phyloP scores from a whole-genome alignment of 306 rosid species.

The Ochetophila trinervis region DNA sequence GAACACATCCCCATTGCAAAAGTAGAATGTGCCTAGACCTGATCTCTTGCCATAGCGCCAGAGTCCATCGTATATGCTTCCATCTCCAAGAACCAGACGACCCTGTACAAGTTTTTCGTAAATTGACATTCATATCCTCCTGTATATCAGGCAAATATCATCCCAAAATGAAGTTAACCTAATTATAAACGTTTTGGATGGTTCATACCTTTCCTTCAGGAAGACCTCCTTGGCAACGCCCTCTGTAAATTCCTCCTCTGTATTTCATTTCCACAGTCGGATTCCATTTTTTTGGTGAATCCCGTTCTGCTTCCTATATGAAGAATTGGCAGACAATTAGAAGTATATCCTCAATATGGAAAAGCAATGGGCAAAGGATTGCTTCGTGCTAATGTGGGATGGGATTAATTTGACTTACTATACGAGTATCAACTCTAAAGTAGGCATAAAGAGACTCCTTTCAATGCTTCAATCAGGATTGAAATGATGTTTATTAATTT shows the following conservation, averaged over 20 bases:
- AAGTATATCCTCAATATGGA: no score
- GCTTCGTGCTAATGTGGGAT: no score
- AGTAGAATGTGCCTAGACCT: conserved; percentile 82
- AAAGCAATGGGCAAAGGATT: no score
- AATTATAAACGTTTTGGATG: conserved; percentile 5
- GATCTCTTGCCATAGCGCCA: conserved; percentile 94
- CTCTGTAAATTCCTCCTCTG: conserved; percentile 82
- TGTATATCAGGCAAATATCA: neutral
- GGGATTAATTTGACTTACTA: no score
- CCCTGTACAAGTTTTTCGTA: conserved; percentile 52
- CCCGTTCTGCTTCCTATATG: conserved; percentile 86
- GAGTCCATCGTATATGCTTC: conserved; percentile 87
- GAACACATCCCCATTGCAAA: conserved; percentile 86
- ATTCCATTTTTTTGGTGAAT: conserved; percentile 81
- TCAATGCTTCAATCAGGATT: no score
- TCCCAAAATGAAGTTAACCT: conserved; percentile 6
- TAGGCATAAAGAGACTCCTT: no score
- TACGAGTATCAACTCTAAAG: no score
- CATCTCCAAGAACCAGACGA: conserved; percentile 70
- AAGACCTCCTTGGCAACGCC: conserved; percentile 95
- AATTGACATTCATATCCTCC: conserved; percentile 9
- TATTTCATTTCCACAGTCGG: conserved; percentile 84
- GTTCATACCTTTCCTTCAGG: conserved; percentile 89
- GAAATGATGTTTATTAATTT: no score
- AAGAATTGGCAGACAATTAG: conserved; percentile 7